Base-by-base conservation (phyloP, 73 alveolate genomes). In the Stentor roeselii region DNA sequence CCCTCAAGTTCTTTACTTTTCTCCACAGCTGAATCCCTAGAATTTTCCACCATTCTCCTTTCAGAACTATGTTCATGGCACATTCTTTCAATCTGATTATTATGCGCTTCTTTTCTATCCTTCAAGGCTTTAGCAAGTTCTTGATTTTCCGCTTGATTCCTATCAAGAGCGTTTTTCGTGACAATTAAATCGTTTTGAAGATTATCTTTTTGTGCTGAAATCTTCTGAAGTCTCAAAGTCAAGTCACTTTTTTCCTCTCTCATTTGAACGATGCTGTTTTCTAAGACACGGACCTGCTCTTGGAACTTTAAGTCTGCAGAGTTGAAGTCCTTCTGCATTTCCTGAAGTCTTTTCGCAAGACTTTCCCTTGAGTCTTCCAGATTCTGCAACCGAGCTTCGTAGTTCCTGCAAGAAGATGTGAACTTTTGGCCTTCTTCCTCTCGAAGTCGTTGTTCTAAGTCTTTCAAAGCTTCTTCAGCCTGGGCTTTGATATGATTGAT, bases 391-490 rank as follows among this genome's bases (percentile, higher is more conserved):
- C 74, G 32, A 0, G 60, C 6, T 34, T 82, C 88, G 15, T 60
- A 60, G 15, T 75, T 50, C 35, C 39, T 82, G 35, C 36, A 37
- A 1, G 83, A 30, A 4, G 83, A 30, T 39, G 58, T 60, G n/a
- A 60, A 59, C 86, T 82, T 82, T 0, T 31, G 58, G 1, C n/a
- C 32, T 36, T 82, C 88, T 60, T 82, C 88, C 4, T 60, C 88
- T 82, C 88, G 30, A 3, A 82, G 58, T 75, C 59, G 35, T 30
- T 15, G 30, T 11, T 82, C 88, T 3, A 11, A 37, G 1, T 82
- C 83, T 1, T 15, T 27, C 0, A 61, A 39, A 32, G 74, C 75
- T 35, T 60, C 83, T 60, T 82, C 74, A 36, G 34, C 32, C 1
- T 82, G 40, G 21, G 75, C 3, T 82, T 82, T 82, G 3, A 60